Evolutionary conservation across 495 filamentous ascomycete species (phyloP), one percentile per base, ranked within the genome.

Genomic region (Podospora pseudocomata): DNA sequence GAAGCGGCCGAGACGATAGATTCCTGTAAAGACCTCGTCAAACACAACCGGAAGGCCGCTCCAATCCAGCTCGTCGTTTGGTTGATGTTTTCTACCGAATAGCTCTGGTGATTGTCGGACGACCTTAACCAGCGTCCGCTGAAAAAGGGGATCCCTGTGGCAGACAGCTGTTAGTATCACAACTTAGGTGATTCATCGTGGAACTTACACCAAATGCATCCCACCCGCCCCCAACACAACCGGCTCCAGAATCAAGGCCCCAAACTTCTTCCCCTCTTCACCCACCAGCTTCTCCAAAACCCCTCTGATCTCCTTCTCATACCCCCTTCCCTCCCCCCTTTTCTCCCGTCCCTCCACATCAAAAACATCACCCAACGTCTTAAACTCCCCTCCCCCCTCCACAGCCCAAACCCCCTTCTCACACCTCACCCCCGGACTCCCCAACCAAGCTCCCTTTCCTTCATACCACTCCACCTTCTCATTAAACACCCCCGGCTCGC

Each of bases 11-110:
- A 94, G 87, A 49, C 91, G 89, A 78, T 91, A 92, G 18, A 94
- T 80, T 16, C 91, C 91, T 0, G 90, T 92, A 80, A 94, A 93
- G 39, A 94, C 90, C 76, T 94, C 91, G 74, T 94, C 91, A 71
- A 89, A 88, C 73, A 94, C 83, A 32, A 94, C 78, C 0, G 91
- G 91, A 20, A 94, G 80, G 2, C 91, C 91, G 2, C 82, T 83
- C 91, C 91, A 94, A 19, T 71, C 65, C 0, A 57, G 70, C 19
- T 67, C 26, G 53, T 26, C 71, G 16, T 18, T 67, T 1, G 60
- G 1, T 1, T 18, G 62, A 57, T 30, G 63, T 60, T 64, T 49
- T 9, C 23, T 63, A 62, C 60, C 15, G 59, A 69, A 39, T 73
- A 89, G 88, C 4, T 58, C 56, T n/a, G 56, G 18, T 27, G 56